These are phyloP conservation scores for Aspergillus chevalieri DNA, from an alignment of 2,329 filamentous ascomycete genomes.

Conservation along the genomic window DNA sequence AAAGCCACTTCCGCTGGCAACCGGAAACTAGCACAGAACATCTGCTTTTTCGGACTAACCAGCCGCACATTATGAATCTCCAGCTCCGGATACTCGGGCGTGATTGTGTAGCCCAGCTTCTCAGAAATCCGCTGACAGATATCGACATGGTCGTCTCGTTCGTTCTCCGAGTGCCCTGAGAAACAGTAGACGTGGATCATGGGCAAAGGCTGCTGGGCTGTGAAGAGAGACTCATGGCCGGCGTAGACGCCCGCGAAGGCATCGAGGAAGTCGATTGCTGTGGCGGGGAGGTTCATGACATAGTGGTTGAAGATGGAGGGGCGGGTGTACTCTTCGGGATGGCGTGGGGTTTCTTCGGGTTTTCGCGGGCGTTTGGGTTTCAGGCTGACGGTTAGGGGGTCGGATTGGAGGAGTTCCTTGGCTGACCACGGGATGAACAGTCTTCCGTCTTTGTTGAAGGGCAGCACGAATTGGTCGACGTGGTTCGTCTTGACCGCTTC, in stretches of 20 bases:
- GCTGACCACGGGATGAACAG: slow-evolving; percentile 70
- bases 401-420: slow-evolving; percentile 43
- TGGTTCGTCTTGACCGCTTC: slow-evolving; percentile 73
- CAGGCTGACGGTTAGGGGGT: slow-evolving; percentile 50
- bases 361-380: slow-evolving; percentile 37
- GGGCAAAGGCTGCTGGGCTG: slow-evolving; percentile 59
- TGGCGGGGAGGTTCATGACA: slow-evolving; percentile 95
- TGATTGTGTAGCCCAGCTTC: slow-evolving; percentile 55
- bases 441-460: slow-evolving; percentile 77
- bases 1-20: slow-evolving; percentile 80
- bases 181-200: slow-evolving; percentile 95
- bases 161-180: slow-evolving; percentile 71
- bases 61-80: slow-evolving; percentile 65
- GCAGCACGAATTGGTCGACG: slow-evolving; percentile 65
- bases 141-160: slow-evolving; percentile 52
- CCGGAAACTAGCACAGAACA: slow-evolving; percentile 93
- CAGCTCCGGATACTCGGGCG: slow-evolving; percentile 49
- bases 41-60: slow-evolving; percentile 87
- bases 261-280: slow-evolving; percentile 75
- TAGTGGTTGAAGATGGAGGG: slow-evolving; percentile 83
- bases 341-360: slow-evolving; percentile 17
- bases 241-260: slow-evolving; percentile 73
- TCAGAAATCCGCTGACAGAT: slow-evolving; percentile 62
- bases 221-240: slow-evolving; percentile 62
- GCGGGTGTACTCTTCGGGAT: slow-evolving; percentile 23